Conservation (phyloP, 805 yeast genomes). For the Schizosaccharomyces japonicus region DNA sequence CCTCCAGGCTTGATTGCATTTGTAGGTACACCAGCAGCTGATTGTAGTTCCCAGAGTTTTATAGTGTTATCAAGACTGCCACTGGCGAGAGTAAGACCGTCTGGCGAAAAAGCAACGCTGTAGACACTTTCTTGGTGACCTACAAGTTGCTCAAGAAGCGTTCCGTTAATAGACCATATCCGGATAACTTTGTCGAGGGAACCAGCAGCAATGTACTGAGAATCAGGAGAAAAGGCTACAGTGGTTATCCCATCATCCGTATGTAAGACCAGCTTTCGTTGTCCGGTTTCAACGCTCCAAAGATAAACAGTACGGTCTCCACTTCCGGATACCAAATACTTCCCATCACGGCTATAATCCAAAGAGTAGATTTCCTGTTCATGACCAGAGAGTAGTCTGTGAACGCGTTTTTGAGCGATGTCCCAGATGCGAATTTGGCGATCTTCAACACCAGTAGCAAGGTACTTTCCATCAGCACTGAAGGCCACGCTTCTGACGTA, state of each 20-base stretch:
- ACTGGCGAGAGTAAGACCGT: slow-evolving; percentile 74
- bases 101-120: slow-evolving; percentile 76
- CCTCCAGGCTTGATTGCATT: slow-evolving; percentile 17
- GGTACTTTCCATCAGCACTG: slow-evolving; percentile 78
- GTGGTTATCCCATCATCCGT: slow-evolving; percentile 97
- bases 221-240: slow-evolving; percentile 90
- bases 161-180: slow-evolving; percentile 85
- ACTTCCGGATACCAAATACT: slow-evolving; percentile 77
- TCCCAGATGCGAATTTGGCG: slow-evolving; percentile 84
- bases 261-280: slow-evolving; percentile 68
- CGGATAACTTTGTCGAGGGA: slow-evolving; percentile 84
- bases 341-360: slow-evolving; percentile 85
- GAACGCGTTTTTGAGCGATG: slow-evolving; percentile 60
- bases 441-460: slow-evolving; percentile 77
- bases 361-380: slow-evolving; percentile 93
- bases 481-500: slow-evolving; percentile 90
- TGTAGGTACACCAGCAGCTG: slow-evolving; percentile 20
- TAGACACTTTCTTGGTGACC: slow-evolving; percentile 94
- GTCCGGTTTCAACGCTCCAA: slow-evolving; percentile 82
- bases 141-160: slow-evolving; percentile 71
- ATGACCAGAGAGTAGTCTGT: slow-evolving; percentile 64
- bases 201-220: slow-evolving; percentile 83
- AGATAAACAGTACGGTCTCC: slow-evolving; percentile 92
- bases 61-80: slow-evolving; percentile 91
- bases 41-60: slow-evolving; percentile 74